Base-by-base conservation (phyloP, 495 filamentous ascomycete species). In the Penicillium cinerascens region DNA sequence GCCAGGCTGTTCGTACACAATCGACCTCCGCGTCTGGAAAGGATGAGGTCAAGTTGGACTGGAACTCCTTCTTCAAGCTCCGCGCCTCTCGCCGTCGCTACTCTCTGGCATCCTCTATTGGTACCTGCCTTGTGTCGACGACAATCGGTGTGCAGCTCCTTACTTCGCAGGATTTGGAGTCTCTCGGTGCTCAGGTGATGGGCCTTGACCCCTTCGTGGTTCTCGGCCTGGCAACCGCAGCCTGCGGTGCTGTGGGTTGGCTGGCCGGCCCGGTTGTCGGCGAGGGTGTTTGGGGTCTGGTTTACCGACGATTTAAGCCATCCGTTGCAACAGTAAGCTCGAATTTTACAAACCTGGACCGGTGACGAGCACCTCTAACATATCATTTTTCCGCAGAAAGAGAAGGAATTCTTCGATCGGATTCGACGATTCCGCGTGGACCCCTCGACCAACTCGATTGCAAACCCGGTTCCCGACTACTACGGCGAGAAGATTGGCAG, bases 401-500 rank as follows among this genome's bases (percentile, higher is more conserved):
- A 98, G 73, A 87, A 84, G 56, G 87, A 91, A 62, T 95, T 98
- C 78, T 95, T 89, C 68, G 78, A 81, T 47, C 79, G 92, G 47
- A 91, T 98, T 66, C 90, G 88, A 70, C 86, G 84, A 69, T 86
- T 89, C 69, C 84, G 93, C 13, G 93, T 95, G 52, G 95, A 97
- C 69, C 93, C 93, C 3, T 81, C 82, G 0, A 76, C 78, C 15
- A 83, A 84, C 55, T 84, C 80, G 6, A 77, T 83, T 51, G 70
- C 80, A 40, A 90, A 90, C 64, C 86, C 86, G 0, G 85, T 92
- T 15, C 83, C 83, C 4, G 83, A 87, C 57, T 87, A 86, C 64
- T 81, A 81, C 46, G 78, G 93, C 44, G 93, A 98, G 78, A 97
- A 96, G 81, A 96, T 98, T 66, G 87, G 86, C 15, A 95, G 89